A percentile compares a stretch with the other conserved stretches of the same genome.
Evolutionary conservation across 495 filamentous ascomycete species (phyloP).

Genomic region (Hypoxylon fuscum): DNA sequence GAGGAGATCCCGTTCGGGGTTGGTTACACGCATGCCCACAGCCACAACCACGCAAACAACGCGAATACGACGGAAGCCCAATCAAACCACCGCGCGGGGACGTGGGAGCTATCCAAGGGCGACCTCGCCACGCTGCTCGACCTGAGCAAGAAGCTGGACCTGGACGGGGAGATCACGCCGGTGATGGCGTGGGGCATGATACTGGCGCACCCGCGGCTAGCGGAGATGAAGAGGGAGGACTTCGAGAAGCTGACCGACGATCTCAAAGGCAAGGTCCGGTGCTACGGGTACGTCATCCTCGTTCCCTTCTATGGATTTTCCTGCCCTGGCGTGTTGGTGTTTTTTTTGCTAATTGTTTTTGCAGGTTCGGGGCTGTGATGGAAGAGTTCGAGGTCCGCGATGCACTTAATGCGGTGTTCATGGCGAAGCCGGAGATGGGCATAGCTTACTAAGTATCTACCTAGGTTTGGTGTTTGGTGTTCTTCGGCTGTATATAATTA

Average conservation of each 20-base stretch:
- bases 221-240: constrained; percentile 70
- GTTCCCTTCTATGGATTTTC: constrained; percentile 23
- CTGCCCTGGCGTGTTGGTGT: not conserved
- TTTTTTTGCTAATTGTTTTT: constrained; percentile 35
- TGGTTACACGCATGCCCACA: constrained; percentile 39
- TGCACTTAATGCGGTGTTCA: constrained; percentile 78
- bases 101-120: constrained; percentile 74
- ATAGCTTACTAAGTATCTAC: constrained; percentile 40
- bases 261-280: constrained; percentile 81
- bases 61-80: constrained; percentile 52
- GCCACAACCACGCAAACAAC: constrained; percentile 56
- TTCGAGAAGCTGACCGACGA: constrained; percentile 76
- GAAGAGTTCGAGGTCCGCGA: constrained; percentile 94
- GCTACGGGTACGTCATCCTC: constrained; percentile 81
- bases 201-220: constrained; percentile 72
- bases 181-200: constrained; percentile 93
- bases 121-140: constrained; percentile 84
- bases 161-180: constrained; percentile 95
- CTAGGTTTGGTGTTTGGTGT: not conserved
- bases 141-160: constrained; percentile 81
- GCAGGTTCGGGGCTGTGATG: constrained; percentile 81
- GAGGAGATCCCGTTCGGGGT: constrained; percentile 62
- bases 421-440: constrained; percentile 64
- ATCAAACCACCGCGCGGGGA: constrained; percentile 58
- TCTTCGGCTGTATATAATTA: constrained; percentile 2